Conservation (phyloP, 305 asterid species). For the Fraxinus latifolia region DNA sequence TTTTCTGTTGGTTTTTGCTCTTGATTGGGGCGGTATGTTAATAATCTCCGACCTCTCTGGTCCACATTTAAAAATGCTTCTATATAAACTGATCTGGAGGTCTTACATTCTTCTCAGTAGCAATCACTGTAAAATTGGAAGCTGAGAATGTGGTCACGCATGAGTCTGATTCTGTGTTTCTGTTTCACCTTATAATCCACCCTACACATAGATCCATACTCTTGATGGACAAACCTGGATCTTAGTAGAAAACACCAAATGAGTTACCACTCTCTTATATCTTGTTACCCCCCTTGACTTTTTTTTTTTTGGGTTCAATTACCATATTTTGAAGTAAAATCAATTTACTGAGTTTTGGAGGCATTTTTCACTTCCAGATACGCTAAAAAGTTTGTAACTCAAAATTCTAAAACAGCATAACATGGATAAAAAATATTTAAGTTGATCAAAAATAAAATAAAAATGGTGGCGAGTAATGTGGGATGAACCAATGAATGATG, state of each 20-base stretch:
- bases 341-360: background rate
- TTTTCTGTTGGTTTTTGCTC: background rate
- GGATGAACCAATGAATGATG: background rate
- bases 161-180: background rate
- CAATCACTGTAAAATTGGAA: conserved; percentile 6
- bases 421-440: background rate
- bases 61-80: background rate
- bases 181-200: background rate
- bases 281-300: background rate
- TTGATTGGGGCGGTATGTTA: background rate
- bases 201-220: conserved; percentile 1
- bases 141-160: background rate
- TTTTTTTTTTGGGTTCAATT: background rate
- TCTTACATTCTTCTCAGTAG: conserved; percentile 16
- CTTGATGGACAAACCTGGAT: background rate
- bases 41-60: background rate
- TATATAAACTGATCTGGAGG: conserved; percentile 2
- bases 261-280: conserved; percentile 1
- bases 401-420: background rate
- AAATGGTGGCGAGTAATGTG: background rate
- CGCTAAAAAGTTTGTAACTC: background rate
- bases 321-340: background rate
- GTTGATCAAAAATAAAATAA: background rate
- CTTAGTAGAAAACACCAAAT: background rate
- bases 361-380: background rate